Conservation (phyloP, 805 yeast species). For the Saccharomycopsis olivae region DNA sequence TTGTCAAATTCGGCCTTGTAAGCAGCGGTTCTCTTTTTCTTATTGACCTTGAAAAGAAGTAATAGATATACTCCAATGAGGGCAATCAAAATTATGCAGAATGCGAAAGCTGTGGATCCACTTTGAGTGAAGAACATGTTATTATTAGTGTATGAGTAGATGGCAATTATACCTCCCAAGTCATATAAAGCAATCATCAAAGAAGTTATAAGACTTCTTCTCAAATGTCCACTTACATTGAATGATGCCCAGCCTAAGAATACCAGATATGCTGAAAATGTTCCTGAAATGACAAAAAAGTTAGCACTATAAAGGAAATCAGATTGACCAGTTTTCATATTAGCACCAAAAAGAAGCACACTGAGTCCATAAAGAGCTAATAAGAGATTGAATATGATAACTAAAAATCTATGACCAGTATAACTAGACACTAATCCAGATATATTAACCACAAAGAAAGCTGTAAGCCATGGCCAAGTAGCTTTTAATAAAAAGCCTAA, state of each 20-base stretch:
- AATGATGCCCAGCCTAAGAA: conserved; percentile 58
- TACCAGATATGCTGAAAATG: conserved; percentile 57
- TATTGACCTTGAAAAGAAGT: conserved; percentile 3
- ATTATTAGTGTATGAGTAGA: conserved; percentile 5
- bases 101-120: conserved; percentile 1
- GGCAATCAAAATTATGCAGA: neutral
- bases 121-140: conserved; percentile 2
- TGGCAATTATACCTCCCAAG: conserved; percentile 49
- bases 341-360: conserved; percentile 30
- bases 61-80: conserved; percentile 1
- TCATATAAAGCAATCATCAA: conserved; percentile 62
- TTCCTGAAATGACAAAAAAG: conserved; percentile 47
- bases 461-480: conserved; percentile 41
- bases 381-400: conserved; percentile 20
- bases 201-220: conserved; percentile 48
- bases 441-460: conserved; percentile 44
- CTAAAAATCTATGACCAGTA: conserved; percentile 25
- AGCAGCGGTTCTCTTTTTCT: conserved; percentile 3
- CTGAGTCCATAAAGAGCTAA: conserved; percentile 38
- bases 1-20: conserved; percentile 8
- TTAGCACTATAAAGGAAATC: conserved; percentile 46
- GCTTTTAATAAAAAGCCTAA: conserved; percentile 1
- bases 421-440: conserved; percentile 42
- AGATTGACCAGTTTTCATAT: conserved; percentile 28
- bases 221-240: conserved; percentile 51